phyloP scores from a whole-genome alignment of 164 flowering plant species.

The Brasenia schreberi region DNA sequence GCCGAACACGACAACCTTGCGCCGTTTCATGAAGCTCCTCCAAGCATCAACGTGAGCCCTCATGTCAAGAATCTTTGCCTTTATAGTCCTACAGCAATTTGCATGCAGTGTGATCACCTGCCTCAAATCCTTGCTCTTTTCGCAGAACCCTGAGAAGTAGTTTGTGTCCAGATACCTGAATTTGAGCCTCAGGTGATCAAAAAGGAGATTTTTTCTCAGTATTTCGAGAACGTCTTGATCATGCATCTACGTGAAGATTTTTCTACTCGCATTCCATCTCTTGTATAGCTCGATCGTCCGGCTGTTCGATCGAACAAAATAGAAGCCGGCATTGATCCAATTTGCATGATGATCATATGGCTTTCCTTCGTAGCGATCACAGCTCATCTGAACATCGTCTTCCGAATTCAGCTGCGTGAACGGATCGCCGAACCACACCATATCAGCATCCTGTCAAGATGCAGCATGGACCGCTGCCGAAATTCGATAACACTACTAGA shows the following conservation, averaged over 20 bases:
- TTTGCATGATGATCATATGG: conserved; percentile 13
- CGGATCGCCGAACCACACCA: conserved; percentile 66
- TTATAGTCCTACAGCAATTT: conserved; percentile 52
- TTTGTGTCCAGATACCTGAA: conserved; percentile 30
- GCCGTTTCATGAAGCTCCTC: conserved; percentile 27
- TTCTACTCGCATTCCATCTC: conserved; percentile 35
- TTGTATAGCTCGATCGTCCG: conserved; percentile 35
- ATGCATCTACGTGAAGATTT: conserved; percentile 32
- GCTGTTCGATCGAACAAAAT: conserved; percentile 42
- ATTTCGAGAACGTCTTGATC: conserved; percentile 57
- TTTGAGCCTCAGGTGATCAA: conserved; percentile 14
- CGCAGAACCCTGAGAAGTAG: conserved; percentile 56
- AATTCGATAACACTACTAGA: no score
- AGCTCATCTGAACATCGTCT: conserved; percentile 50
- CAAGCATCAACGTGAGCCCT: conserved; percentile 30
- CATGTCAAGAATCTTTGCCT: conserved; percentile 40
- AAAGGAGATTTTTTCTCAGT: conserved; percentile 16
- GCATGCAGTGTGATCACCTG: conserved; percentile 50
- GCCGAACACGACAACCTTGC: no score
- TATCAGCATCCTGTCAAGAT: conserved; percentile 47
- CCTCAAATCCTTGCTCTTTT: conserved; percentile 24
- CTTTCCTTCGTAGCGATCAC: conserved; percentile 30
- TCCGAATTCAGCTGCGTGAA: conserved; percentile 19
- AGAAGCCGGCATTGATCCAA: conserved; percentile 51
- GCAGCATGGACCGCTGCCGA: background rate